A percentile compares a stretch with the other conserved stretches of the same genome.
Evolutionary conservation across 2,329 filamentous ascomycete species (phyloP).

Genomic region (Knufia petricola): DNA sequence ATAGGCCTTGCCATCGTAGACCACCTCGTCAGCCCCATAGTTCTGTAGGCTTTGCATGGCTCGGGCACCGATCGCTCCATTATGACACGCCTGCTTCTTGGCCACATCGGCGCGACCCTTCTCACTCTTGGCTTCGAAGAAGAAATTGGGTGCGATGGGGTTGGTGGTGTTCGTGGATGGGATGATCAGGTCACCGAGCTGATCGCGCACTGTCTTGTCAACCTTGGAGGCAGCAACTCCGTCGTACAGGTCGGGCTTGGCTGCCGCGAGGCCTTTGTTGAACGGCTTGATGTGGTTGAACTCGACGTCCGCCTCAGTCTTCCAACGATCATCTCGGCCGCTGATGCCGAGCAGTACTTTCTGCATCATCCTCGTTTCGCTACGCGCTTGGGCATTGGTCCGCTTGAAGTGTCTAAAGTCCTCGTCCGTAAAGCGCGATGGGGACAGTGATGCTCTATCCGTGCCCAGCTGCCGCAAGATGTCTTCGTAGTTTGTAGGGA

Average conservation of each 20-base stretch:
- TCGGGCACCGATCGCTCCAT: constrained; percentile 17
- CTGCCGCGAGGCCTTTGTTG: constrained; percentile 9
- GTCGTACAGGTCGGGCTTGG: constrained; percentile 14
- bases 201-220: constrained; percentile 16
- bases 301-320: constrained; percentile 13
- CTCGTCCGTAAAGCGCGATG: constrained; percentile 14
- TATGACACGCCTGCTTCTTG: constrained; percentile 11
- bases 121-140: constrained; percentile 14
- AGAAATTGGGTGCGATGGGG: constrained; percentile 17
- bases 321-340: constrained; percentile 15
- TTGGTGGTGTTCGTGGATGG: constrained; percentile 22
- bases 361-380: constrained; percentile 29
- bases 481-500: constrained; percentile 28
- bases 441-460: constrained; percentile 15
- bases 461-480: constrained; percentile 5
- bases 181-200: constrained; percentile 13
- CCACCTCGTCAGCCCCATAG: constrained; percentile 22
- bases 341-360: constrained; percentile 26
- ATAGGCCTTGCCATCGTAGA: constrained; percentile 34
- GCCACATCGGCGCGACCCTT: constrained; percentile 12
- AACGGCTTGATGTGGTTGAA: constrained; percentile 14
- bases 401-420: constrained; percentile 18
- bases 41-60: constrained; percentile 18
- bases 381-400: constrained; percentile 14
- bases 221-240: constrained; percentile 11